phyloP scores from a whole-genome alignment of 2,329 filamentous ascomycete genomes.

The Acrodontium crateriforme region DNA sequence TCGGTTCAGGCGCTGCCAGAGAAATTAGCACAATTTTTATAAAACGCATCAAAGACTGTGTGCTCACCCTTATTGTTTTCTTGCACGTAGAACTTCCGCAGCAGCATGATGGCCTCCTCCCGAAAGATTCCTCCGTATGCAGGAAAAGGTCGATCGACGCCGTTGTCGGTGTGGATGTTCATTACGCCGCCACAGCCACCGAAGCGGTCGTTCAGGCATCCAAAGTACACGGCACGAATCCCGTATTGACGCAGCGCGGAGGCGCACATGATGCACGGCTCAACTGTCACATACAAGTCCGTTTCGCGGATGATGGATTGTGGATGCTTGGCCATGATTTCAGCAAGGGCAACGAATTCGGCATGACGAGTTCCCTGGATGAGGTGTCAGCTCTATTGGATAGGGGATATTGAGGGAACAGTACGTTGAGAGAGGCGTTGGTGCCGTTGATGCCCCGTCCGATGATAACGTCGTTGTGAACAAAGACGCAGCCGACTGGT shows the following conservation, averaged over 20 bases:
- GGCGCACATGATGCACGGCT: slow-evolving; percentile 98
- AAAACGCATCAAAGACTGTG: no score
- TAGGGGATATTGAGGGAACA: not conserved
- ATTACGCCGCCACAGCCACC: slow-evolving; percentile 91
- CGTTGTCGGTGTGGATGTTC: slow-evolving; percentile 62
- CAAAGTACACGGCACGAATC: slow-evolving; percentile 85
- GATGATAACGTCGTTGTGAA: slow-evolving; percentile 65
- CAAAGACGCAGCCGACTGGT: slow-evolving; percentile 89
- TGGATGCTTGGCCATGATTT: slow-evolving; percentile 50
- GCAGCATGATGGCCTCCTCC: slow-evolving; percentile 82
- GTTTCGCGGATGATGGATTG: slow-evolving; percentile 56
- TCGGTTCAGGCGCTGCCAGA: slow-evolving; percentile 44
- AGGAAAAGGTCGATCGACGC: slow-evolving; percentile 64
- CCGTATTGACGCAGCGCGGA: slow-evolving; percentile 78
- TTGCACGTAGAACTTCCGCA: slow-evolving; percentile 92
- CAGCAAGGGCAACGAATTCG: slow-evolving; percentile 75
- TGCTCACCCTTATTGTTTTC: slow-evolving; percentile 77
- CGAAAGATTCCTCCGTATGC: slow-evolving; percentile 78
- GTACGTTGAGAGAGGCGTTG: slow-evolving; percentile 62
- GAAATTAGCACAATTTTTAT: not conserved
- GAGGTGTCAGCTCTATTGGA: not conserved
- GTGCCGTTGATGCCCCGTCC: slow-evolving; percentile 94
- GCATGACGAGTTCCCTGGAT: slow-evolving; percentile 80
- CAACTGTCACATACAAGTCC: slow-evolving; percentile 89
- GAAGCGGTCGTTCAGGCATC: slow-evolving; percentile 91